These are phyloP conservation scores for Prunus mongolica DNA, from an alignment of 306 rosid genomes.

Conservation along the genomic window DNA sequence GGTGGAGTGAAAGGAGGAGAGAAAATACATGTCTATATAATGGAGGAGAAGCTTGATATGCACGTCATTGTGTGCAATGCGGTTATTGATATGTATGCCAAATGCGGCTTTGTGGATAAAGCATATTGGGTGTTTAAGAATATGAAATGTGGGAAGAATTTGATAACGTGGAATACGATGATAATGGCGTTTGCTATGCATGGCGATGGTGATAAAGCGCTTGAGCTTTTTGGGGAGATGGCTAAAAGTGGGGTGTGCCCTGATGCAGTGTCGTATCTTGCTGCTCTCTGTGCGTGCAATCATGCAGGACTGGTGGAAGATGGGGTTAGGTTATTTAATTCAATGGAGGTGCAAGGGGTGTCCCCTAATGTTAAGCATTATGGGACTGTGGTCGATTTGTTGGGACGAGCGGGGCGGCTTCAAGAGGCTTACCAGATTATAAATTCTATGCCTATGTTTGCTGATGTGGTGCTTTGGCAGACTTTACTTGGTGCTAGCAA, in stretches of 20 bases:
- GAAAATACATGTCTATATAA: constrained; percentile 43
- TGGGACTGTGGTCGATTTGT: constrained; percentile 73
- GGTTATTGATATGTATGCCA: constrained; percentile 75
- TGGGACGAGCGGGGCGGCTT: constrained; percentile 85
- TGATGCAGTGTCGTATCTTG: constrained; percentile 79
- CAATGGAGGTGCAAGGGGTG: constrained; percentile 42
- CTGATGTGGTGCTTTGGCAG: constrained; percentile 84
- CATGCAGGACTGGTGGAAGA: constrained; percentile 83
- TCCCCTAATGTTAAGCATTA: constrained; percentile 70
- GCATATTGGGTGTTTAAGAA: constrained; percentile 50
- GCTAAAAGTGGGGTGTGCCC: constrained; percentile 31
- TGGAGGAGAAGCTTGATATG: constrained; percentile 47
- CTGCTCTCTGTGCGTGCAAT: constrained; percentile 70
- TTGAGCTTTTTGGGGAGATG: constrained; percentile 61
- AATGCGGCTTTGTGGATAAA: constrained; percentile 76
- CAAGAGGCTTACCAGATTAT: constrained; percentile 64
- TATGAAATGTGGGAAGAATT: constrained; percentile 58
- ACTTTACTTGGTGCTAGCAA: constrained; percentile 88
- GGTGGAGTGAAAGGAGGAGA: constrained; percentile 69
- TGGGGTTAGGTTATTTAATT: constrained; percentile 63
- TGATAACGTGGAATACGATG: constrained; percentile 84
- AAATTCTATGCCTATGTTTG: constrained; percentile 53
- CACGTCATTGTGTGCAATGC: constrained; percentile 79
- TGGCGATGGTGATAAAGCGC: constrained; percentile 60
- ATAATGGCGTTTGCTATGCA: constrained; percentile 84